Percentiles rank a stretch among this genome's conserved stretches.
These are phyloP conservation scores for Rugosomyces carneus DNA, from an alignment of 1,284 basidiomycete species.

Conservation along the genomic window DNA sequence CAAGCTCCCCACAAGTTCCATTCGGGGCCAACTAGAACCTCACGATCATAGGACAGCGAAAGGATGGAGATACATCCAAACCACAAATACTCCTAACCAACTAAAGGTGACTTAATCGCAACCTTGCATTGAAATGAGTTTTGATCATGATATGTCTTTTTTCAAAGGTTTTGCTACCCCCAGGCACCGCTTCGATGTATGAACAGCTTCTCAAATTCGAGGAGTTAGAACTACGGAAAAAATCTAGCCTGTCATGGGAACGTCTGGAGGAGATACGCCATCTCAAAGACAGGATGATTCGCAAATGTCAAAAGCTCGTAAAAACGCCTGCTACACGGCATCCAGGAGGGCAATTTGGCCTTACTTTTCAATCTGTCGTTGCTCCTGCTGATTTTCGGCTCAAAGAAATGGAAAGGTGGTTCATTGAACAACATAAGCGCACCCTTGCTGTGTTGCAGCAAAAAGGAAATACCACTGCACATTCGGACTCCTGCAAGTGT, in stretches of 20 bases:
- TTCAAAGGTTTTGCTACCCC: constrained; percentile 59
- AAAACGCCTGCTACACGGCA: constrained; percentile 32
- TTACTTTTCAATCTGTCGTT: constrained; percentile 54
- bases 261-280: constrained; percentile 65
- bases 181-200: constrained; percentile 65
- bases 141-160: constrained; percentile 4
- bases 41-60: constrained; percentile 44
- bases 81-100: constrained; percentile 68
- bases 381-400: constrained; percentile 66
- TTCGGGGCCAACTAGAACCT: constrained; percentile 66
- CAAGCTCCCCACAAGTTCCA: constrained; percentile 42
- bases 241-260: constrained; percentile 51
- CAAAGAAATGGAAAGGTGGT: constrained; percentile 75
- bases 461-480: constrained; percentile 8
- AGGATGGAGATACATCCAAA: constrained; percentile 67
- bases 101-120: constrained; percentile 51
- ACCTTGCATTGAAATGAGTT: constrained; percentile 3
- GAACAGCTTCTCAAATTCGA: constrained; percentile 59
- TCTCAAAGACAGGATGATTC: constrained; percentile 73
- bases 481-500: constrained; percentile 10
- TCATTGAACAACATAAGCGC: constrained; percentile 38
- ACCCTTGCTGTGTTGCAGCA: constrained; percentile 21
- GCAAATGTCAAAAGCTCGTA: constrained; percentile 61
- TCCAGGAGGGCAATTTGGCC: constrained; percentile 25
- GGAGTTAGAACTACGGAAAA: constrained; percentile 50